Percentiles rank a stretch among this genome's conserved stretches.
These are phyloP conservation scores for Penicillium robsamsonii DNA, from an alignment of 495 filamentous ascomycete species.

Conservation along the genomic window DNA sequence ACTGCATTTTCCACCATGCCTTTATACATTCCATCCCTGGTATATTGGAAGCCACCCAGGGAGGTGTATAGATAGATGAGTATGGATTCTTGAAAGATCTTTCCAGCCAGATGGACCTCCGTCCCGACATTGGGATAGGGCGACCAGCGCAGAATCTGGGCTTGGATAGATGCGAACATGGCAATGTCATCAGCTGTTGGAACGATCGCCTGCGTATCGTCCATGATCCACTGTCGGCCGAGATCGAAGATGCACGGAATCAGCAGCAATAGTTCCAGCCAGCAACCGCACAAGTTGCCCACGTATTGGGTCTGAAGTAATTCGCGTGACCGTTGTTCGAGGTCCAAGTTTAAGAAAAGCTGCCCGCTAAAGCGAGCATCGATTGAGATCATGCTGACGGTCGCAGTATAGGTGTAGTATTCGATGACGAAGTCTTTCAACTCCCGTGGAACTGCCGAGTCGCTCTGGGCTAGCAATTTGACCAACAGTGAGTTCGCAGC, in stretches of 20 bases:
- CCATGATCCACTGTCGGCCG: constrained; percentile 40
- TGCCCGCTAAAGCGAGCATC: constrained; percentile 36
- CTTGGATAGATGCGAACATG: constrained; percentile 41
- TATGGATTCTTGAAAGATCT: constrained; percentile 40
- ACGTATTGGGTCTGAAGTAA: constrained; percentile 32
- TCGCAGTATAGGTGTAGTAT: constrained; percentile 41
- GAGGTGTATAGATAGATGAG: constrained; percentile 39
- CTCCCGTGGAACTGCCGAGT: constrained; percentile 34
- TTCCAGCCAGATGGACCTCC: constrained; percentile 35
- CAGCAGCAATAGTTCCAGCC: constrained; percentile 35
- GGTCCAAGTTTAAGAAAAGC: constrained; percentile 36
- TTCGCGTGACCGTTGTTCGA: constrained; percentile 35
- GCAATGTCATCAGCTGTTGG: constrained; percentile 39
- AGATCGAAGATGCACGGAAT: constrained; percentile 41
- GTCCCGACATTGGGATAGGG: constrained; percentile 31
- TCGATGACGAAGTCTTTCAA: constrained; percentile 41
- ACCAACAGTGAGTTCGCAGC: constrained; percentile 35
- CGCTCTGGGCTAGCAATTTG: constrained; percentile 33
- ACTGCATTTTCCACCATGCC: constrained; percentile 30
- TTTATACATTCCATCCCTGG: constrained; percentile 33
- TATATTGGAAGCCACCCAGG: constrained; percentile 27
- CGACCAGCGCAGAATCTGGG: constrained; percentile 35
- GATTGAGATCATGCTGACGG: constrained; percentile 46
- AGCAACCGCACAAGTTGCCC: constrained; percentile 39
- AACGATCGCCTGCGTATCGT: constrained; percentile 18